Evolutionary conservation across 345 rosid species (phyloP).

Genomic region (Eutrema yunnanense): DNA sequence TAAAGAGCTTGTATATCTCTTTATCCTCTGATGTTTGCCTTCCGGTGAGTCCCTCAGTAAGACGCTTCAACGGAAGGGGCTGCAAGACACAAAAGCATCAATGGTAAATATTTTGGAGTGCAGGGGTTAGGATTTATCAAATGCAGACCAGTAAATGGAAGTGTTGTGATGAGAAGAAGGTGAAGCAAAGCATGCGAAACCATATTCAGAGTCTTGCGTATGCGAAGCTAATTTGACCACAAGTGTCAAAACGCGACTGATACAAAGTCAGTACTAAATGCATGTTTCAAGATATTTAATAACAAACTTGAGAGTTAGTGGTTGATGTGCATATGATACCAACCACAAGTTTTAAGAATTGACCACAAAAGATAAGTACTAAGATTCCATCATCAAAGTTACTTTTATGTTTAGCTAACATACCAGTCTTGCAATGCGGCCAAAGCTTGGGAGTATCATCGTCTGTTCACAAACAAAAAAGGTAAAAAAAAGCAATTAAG

Average conservation of each 20-base stretch:
- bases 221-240: neutral
- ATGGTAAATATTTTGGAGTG: neutral
- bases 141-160: neutral
- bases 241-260: neutral
- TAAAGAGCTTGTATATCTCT: slow-evolving; percentile 71
- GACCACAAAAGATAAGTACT: neutral
- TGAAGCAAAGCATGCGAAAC: neutral
- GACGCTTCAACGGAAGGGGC: slow-evolving; percentile 84
- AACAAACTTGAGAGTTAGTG: neutral
- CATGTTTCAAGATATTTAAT: neutral
- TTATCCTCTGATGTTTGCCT: slow-evolving; percentile 54
- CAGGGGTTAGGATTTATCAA: neutral
- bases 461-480: slow-evolving; percentile 47
- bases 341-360: neutral
- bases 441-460: slow-evolving; percentile 88
- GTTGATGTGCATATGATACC: neutral
- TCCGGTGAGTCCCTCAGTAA: slow-evolving; percentile 75
- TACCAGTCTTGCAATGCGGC: slow-evolving; percentile 89
- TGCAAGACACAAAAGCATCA: slow-evolving; percentile 32
- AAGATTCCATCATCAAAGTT: neutral
- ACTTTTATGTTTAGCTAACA: slow-evolving; percentile 12
- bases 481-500: neutral
- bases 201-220: neutral
- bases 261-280: neutral
- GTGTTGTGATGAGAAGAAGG: neutral